Base-by-base conservation (phyloP, 352 stramenopile species). In the Phytophthora podocarpi region DNA sequence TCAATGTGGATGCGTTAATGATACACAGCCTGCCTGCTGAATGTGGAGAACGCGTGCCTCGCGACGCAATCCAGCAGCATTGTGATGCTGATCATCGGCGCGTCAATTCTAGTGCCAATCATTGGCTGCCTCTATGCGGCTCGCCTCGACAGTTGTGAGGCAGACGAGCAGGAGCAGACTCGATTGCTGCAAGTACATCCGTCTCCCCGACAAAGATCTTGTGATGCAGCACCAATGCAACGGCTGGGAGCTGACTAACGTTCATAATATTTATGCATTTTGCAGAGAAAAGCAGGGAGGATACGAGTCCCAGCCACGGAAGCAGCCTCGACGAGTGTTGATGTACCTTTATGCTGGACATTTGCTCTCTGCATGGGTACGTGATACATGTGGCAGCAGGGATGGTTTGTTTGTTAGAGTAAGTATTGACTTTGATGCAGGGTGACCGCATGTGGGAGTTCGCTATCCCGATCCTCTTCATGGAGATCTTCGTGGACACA, bases 401-500 rank as follows among this genome's bases (percentile, higher is more conserved):
- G n/a, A n/a, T n/a, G n/a, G n/a, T n/a, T n/a, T n/a, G n/a, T n/a
- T n/a, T n/a, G n/a, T n/a, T n/a, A n/a, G n/a, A n/a, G n/a, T n/a
- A n/a, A n/a, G n/a, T n/a, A n/a, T 32, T 31, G 21, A 10, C 20
- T 47, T 47, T 54, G 20, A 13, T 26, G 34, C 39, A 88, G 85
- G 84, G 85, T 35, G 83, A 95, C 42, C 78, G 78, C 32, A 92
- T 95, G 82, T 95, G 85, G 83, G 67, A 87, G 43, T 93, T 95
- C 49, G 83, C 83, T 11, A 68, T 92, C 1, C 85, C 85, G 18
- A 83, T 95, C 43, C 64, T 95, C 24, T 93, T 95, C 53, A 95
- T 95, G 76, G 85, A 95, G 45, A 83, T 95, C 36, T 95, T 95
- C 20, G 77, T 90, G 34, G 80, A 93, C 37, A 95, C 85, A 15